Base-by-base conservation (phyloP, 179 eudicot species). In the Spergularia azorica region DNA sequence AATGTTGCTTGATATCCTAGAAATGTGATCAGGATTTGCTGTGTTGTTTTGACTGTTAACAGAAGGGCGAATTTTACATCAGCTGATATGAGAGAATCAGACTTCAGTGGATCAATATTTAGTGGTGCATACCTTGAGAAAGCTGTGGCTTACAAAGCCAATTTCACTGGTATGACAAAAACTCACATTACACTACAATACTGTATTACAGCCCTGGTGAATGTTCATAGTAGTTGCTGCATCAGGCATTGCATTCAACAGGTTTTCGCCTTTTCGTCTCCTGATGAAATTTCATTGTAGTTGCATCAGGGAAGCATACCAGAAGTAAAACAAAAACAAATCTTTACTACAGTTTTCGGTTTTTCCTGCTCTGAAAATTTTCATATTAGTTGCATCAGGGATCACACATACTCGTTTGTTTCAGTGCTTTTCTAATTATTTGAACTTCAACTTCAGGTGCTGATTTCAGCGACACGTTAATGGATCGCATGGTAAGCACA, bases 11-110 rank as follows among this genome's bases (percentile, higher is more conserved):
- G 2, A 26, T 26, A 2, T 26, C 32, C 0, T 26, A 26, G 32
- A 26, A 26, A 43, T 16, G 15, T 68, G 17, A 62, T 74, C 16
- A 16, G 62, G 77, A 15, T 64, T n/a, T 16, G 21, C 54, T 18
- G 5, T 76, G 21, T 3, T 8, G 11, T 51, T 21, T 46, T 0
- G 0, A 21, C 2, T 9, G 1, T 62, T 10, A 26, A 71, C 93
- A 95, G 98, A 84, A 79, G 98, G 84, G 98, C 98, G 43, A 94
- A 94, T 86, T 92, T 94, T 86, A 94, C 98, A 63, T 63, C 97
- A 75, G 97, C 98, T 72, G 96, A 94, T 76, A 92, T 94, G 98
- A 92, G 98, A 81, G 98, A 94, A 83, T 90, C 98, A n/a, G 94
- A 94, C 83, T 94, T 94, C 83, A 94, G 97, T 70, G 98, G 98